phyloP scores from a whole-genome alignment of 306 rosid species.

The Casuarina equisetifolia region DNA sequence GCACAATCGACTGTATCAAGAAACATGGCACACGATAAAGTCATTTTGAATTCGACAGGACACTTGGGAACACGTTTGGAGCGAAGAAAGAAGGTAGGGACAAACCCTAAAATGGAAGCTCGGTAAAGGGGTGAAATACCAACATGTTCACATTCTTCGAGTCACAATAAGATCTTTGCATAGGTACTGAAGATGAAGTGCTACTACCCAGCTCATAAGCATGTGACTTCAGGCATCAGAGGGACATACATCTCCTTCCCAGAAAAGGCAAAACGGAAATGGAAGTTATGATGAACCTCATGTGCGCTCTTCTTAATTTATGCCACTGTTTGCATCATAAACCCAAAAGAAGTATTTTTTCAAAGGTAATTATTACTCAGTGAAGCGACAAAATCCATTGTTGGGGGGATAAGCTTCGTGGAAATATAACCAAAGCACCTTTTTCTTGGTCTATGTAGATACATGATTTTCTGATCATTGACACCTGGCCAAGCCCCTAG shows the following conservation, averaged over 20 bases:
- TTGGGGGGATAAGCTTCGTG: conserved; percentile 27
- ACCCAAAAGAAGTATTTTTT: conserved; percentile 20
- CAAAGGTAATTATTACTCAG: conserved; percentile 24
- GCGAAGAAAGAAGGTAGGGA: background rate
- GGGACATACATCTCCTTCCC: conserved; percentile 17
- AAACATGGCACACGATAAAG: no score
- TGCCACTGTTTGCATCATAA: conserved; percentile 26
- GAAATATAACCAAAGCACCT: conserved; percentile 17
- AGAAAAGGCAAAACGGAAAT: conserved; percentile 14
- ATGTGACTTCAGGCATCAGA: conserved; percentile 18
- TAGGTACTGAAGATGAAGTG: background rate
- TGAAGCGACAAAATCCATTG: conserved; percentile 40
- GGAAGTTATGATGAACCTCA: conserved; percentile 39
- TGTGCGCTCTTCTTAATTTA: conserved; percentile 49
- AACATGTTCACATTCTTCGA: background rate
- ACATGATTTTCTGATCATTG: conserved; percentile 65
- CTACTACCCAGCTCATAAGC: background rate
- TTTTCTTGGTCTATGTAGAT: conserved; percentile 38
- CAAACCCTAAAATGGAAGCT: conserved; percentile 1
- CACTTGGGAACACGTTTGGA: background rate
- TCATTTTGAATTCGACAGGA: background rate
- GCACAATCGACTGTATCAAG: background rate
- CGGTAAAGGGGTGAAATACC: background rate
- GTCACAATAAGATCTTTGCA: background rate
- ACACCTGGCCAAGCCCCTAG: conserved; percentile 55